A percentile compares a stretch with the other conserved stretches of the same genome.
Evolutionary conservation across 2,329 filamentous ascomycete genomes (phyloP).

Genomic region (Beauveria sp.): DNA sequence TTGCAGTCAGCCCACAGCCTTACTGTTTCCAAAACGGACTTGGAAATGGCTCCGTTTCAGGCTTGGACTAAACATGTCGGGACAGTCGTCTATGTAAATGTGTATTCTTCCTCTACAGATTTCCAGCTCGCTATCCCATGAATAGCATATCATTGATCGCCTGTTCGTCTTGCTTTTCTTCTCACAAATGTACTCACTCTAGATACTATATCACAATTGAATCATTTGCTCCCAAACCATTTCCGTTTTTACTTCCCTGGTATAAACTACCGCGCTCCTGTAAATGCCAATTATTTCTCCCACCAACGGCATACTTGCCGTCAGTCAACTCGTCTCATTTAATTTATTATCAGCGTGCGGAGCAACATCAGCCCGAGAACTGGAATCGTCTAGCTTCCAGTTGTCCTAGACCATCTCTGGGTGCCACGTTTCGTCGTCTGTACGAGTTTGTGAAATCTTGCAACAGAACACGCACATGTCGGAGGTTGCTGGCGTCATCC

Average conservation of each 20-base stretch:
- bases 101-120: background rate
- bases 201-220: slow-evolving; percentile 11
- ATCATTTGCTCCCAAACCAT: slow-evolving; percentile 7
- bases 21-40: too few species aligned
- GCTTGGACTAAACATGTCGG: background rate
- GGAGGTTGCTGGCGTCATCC: slow-evolving; percentile 51
- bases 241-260: slow-evolving; percentile 1
- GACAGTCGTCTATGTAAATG: background rate
- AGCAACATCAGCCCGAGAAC: slow-evolving; percentile 43
- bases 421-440: slow-evolving; percentile 88
- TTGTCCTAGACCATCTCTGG: slow-evolving; percentile 79
- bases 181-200: background rate
- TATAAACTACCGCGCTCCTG: slow-evolving; percentile 11
- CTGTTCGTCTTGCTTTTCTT: background rate
- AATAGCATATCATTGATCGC: background rate
- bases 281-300: slow-evolving; percentile 14
- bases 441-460: slow-evolving; percentile 98
- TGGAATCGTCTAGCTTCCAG: slow-evolving; percentile 83
- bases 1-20: too few species aligned
- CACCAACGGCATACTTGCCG: slow-evolving; percentile 12
- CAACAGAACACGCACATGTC: slow-evolving; percentile 75
- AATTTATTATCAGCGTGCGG: background rate
- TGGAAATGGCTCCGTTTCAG: too few species aligned
- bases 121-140: background rate
- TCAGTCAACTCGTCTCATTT: slow-evolving; percentile 4